phyloP scores from a whole-genome alignment of 352 stramenopile species.

The Globisporangium alternatum region DNA sequence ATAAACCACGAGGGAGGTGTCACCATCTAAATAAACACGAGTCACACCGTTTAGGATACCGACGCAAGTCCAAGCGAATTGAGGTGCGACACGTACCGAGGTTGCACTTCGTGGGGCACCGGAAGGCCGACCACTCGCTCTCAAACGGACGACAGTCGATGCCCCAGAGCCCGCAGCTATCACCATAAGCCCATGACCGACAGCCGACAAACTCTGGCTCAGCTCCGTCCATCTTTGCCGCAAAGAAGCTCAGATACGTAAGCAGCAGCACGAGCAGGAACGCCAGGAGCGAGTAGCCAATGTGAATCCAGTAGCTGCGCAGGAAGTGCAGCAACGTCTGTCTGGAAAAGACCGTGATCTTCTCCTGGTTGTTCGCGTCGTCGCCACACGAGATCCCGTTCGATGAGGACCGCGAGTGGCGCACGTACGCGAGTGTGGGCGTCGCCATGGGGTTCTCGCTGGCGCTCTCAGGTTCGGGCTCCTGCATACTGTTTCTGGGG shows the following conservation, averaged over 20 bases:
- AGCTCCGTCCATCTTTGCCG: slow-evolving; percentile 41
- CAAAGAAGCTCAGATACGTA: slow-evolving; percentile 77
- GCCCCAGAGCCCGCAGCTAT: slow-evolving; percentile 57
- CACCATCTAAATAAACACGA: slow-evolving; percentile 40
- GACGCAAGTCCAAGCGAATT: not conserved
- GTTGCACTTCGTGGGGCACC: slow-evolving; percentile 65
- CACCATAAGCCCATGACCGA: slow-evolving; percentile 60
- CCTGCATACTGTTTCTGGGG: not conserved
- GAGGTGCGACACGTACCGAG: slow-evolving; percentile 29
- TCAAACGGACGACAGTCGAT: slow-evolving; percentile 62
- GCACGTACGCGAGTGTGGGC: slow-evolving; percentile 12
- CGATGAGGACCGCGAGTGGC: not conserved
- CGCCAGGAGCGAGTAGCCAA: slow-evolving; percentile 46
- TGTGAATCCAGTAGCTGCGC: slow-evolving; percentile 30
- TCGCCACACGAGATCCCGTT: slow-evolving; percentile 4
- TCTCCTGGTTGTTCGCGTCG: slow-evolving; percentile 18
- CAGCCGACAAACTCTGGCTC: slow-evolving; percentile 63
- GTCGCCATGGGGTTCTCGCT: not conserved
- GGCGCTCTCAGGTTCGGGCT: not conserved
- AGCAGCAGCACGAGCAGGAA: slow-evolving; percentile 50
- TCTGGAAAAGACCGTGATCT: slow-evolving; percentile 2
- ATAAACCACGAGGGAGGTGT: slow-evolving; percentile 58
- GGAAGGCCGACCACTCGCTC: slow-evolving; percentile 57
- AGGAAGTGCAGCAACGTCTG: slow-evolving; percentile 17
- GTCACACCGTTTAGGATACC: not conserved